These are phyloP conservation scores for Gossypium anomalum DNA, from an alignment of 345 rosid genomes.

Conservation along the genomic window DNA sequence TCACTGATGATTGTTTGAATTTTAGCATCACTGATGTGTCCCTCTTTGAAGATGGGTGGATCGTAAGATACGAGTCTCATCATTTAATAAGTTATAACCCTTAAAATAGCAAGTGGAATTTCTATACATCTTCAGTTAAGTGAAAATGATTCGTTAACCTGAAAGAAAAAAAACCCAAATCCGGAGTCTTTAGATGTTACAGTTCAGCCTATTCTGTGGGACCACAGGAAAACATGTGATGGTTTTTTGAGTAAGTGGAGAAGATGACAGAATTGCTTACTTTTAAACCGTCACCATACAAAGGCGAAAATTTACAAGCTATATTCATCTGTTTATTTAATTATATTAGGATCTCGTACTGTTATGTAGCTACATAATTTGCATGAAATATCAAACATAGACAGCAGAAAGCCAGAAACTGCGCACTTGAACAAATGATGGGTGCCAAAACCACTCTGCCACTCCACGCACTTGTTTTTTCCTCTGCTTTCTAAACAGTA, in stretches of 20 bases:
- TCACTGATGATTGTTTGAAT: background rate
- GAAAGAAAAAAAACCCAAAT: too few relatives aligned
- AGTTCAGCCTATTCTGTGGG: too few relatives aligned
- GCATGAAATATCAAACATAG: background rate
- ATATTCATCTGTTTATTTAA: background rate
- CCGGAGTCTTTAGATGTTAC: too few relatives aligned
- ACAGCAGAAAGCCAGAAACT: background rate
- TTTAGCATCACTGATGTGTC: background rate
- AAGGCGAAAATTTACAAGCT: background rate
- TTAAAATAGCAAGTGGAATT: background rate
- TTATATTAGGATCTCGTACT: background rate
- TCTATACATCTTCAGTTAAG: too few relatives aligned
- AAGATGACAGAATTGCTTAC: background rate
- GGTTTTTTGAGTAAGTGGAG: background rate
- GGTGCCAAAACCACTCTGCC: background rate
- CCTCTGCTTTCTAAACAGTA: background rate
- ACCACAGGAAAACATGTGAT: background rate
- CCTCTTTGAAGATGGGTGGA: background rate
- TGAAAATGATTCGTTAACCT: too few relatives aligned
- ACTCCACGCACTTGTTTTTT: background rate
- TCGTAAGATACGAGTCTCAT: too few relatives aligned
- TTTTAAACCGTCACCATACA: background rate
- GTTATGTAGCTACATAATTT: background rate
- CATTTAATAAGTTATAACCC: background rate
- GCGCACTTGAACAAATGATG: too few relatives aligned